Percentiles rank a stretch among this genome's conserved stretches.
phyloP scores from a whole-genome alignment of 2,329 filamentous ascomycete genomes.

The Exophiala phaeomuriformis region DNA sequence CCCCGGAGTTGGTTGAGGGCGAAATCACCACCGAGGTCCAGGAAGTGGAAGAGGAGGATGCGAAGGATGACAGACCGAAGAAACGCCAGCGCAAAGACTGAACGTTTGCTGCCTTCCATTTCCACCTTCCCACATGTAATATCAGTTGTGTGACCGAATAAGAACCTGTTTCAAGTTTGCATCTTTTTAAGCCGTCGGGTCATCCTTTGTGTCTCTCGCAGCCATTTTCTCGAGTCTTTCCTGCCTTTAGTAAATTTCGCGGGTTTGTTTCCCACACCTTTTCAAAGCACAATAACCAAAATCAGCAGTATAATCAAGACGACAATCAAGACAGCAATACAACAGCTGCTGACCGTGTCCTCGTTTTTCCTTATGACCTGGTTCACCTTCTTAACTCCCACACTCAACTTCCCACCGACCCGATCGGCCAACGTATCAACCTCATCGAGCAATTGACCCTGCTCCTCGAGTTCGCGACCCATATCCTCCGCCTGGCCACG shows the following conservation, averaged over 20 bases:
- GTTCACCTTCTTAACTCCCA: conserved; percentile 76
- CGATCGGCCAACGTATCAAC: conserved; percentile 80
- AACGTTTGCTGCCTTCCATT: neutral
- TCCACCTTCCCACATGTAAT: neutral
- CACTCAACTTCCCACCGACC: conserved; percentile 77
- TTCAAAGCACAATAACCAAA: conserved; percentile 61
- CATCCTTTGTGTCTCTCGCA: too few relatives aligned
- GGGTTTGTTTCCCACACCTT: too few relatives aligned
- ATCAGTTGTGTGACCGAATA: neutral
- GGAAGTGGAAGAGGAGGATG: conserved; percentile 41
- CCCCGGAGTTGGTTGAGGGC: conserved; percentile 30
- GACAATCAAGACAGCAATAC: conserved; percentile 24
- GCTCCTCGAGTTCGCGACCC: conserved; percentile 93
- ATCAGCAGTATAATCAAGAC: conserved; percentile 67
- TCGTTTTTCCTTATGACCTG: conserved; percentile 84
- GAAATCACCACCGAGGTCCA: conserved; percentile 41
- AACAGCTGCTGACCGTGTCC: conserved; percentile 44
- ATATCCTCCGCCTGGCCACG: conserved; percentile 88
- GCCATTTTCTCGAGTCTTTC: too few relatives aligned
- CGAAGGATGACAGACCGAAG: conserved; percentile 24
- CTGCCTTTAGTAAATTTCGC: too few relatives aligned
- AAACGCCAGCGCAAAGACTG: conserved; percentile 24
- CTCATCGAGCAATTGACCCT: conserved; percentile 77
- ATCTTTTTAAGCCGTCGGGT: too few relatives aligned
- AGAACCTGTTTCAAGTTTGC: too few relatives aligned